Percentiles rank a stretch among this genome's conserved stretches.
Evolutionary conservation across 2,329 filamentous ascomycete genomes (phyloP).

Genomic region (Botryotinia calthae): DNA sequence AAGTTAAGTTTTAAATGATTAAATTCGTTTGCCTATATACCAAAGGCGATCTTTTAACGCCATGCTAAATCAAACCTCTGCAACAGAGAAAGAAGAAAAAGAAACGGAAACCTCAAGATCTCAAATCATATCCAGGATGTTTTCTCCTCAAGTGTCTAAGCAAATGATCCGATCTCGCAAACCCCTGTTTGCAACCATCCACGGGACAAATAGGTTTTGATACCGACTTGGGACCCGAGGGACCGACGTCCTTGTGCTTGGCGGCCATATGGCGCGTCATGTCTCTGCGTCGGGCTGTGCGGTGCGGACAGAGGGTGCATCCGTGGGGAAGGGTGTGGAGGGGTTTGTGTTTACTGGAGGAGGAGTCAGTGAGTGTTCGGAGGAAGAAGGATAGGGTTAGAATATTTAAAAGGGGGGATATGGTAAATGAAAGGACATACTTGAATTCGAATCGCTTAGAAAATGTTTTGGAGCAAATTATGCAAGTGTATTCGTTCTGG

Average conservation of each 20-base stretch:
- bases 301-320: slow-evolving; percentile 9
- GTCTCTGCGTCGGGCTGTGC: slow-evolving; percentile 12
- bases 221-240: not conserved
- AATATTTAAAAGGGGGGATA: too few relatives aligned
- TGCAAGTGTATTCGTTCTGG: slow-evolving; percentile 10
- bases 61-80: not conserved
- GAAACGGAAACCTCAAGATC: not conserved
- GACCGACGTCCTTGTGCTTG: not conserved
- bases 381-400: not conserved
- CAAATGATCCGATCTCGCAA: slow-evolving; percentile 13
- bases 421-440: not conserved
- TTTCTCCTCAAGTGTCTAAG: slow-evolving; percentile 13
- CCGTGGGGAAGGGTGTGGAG: slow-evolving; percentile 1
- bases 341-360: not conserved
- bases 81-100: not conserved
- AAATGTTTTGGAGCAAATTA: slow-evolving; percentile 7
- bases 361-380: not conserved
- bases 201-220: slow-evolving; percentile 5
- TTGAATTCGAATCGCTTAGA: slow-evolving; percentile 13
- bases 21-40: not conserved
- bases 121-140: not conserved
- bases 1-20: not conserved
- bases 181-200: not conserved
- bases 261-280: slow-evolving; percentile 9
- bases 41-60: not conserved